Conservation (phyloP, 148 eudicot species). For the Silene conica region DNA sequence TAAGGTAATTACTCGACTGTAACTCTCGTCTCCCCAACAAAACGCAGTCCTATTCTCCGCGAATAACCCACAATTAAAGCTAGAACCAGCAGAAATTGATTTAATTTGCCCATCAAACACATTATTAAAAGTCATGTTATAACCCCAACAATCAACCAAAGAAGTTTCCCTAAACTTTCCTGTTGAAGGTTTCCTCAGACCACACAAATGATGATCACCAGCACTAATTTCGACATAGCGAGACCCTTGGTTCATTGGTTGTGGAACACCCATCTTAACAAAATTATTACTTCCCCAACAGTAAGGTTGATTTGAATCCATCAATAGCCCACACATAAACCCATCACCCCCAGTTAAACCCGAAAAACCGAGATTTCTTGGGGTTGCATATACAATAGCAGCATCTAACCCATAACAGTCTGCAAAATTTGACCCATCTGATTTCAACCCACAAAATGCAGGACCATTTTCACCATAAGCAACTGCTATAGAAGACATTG, state of each 20-base stretch:
- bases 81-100: constrained; percentile 79
- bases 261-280: constrained; percentile 68
- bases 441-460: constrained; percentile 78
- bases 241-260: constrained; percentile 45
- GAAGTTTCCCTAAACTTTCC: constrained; percentile 53
- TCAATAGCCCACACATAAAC: constrained; percentile 76
- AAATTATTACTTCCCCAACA: constrained; percentile 84
- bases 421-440: constrained; percentile 79
- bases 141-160: constrained; percentile 94
- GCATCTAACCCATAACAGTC: constrained; percentile 73
- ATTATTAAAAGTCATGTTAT: constrained; percentile 72
- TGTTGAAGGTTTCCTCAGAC: constrained; percentile 55
- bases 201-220: constrained; percentile 94
- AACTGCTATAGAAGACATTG: constrained; percentile 54
- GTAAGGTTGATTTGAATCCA: constrained; percentile 57
- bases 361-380: constrained; percentile 39
- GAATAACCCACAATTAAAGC: constrained; percentile 78
- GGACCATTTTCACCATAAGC: constrained; percentile 84
- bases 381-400: constrained; percentile 54
- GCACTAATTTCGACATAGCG: constrained; percentile 81
- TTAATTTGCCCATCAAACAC: constrained; percentile 60
- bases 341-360: constrained; percentile 84
- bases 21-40: constrained; percentile 91
- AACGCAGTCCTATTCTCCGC: constrained; percentile 60
- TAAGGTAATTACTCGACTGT: constrained; percentile 47